Conservation (phyloP, 2,329 filamentous ascomycete genomes). For the Penicillium sp. region DNA sequence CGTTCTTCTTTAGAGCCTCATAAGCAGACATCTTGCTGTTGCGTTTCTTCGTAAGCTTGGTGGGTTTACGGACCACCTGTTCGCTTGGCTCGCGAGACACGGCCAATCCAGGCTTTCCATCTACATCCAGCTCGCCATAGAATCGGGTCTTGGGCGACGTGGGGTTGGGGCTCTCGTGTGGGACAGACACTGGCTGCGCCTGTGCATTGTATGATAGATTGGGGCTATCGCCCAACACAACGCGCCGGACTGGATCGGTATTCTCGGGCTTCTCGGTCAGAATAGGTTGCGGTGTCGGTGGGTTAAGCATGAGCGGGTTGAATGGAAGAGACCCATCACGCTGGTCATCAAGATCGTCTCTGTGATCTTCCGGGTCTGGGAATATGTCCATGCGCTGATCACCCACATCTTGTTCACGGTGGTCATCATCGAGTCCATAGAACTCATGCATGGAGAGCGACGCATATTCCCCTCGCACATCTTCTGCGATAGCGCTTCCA, state of each 20-base stretch:
- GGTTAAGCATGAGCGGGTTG: slow-evolving; percentile 42
- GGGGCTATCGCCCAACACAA: slow-evolving; percentile 27
- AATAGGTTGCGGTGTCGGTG: slow-evolving; percentile 35
- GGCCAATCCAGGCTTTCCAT: slow-evolving; percentile 17
- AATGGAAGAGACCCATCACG: slow-evolving; percentile 18
- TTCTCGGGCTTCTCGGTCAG: slow-evolving; percentile 18
- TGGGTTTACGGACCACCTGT: slow-evolving; percentile 21
- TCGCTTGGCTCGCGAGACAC: slow-evolving; percentile 20
- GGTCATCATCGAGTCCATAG: slow-evolving; percentile 28
- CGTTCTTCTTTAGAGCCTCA: slow-evolving; percentile 28
- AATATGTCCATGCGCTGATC: slow-evolving; percentile 31
- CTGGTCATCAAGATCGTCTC: slow-evolving; percentile 20
- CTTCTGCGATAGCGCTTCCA: slow-evolving; percentile 27
- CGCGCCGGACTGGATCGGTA: slow-evolving; percentile 24
- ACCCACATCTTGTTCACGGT: slow-evolving; percentile 29
- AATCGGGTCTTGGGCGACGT: slow-evolving; percentile 31
- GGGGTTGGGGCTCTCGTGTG: slow-evolving; percentile 20
- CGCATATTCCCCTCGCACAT: slow-evolving; percentile 32
- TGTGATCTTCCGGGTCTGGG: slow-evolving; percentile 27
- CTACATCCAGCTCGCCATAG: slow-evolving; percentile 33
- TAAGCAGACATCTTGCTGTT: slow-evolving; percentile 30
- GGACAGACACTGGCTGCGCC: slow-evolving; percentile 15
- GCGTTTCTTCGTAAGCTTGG: slow-evolving; percentile 27
- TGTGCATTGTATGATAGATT: slow-evolving; percentile 28
- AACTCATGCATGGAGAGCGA: slow-evolving; percentile 30